A percentile compares a stretch with the other conserved stretches of the same genome.
Conservation (phyloP, 345 rosid species). For the Eucalyptus lansdowneana region DNA sequence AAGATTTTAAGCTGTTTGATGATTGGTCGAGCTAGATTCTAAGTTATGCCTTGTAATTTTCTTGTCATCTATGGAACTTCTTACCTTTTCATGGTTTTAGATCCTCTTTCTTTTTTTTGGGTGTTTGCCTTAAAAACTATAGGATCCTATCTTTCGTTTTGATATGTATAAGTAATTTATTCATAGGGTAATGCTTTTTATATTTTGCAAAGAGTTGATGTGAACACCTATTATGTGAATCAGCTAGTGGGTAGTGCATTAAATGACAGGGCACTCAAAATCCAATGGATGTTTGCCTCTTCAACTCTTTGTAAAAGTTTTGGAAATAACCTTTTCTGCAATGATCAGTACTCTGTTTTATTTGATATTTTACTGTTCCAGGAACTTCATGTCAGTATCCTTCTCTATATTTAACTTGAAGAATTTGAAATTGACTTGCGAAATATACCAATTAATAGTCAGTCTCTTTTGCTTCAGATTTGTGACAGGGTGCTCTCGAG, state of each 20-base stretch:
- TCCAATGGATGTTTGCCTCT: background rate
- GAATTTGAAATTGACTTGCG: background rate
- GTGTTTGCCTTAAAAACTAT: background rate
- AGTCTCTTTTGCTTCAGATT: conserved; percentile 35
- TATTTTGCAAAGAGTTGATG: background rate
- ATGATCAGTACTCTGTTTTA: background rate
- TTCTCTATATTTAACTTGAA: background rate
- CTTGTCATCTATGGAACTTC: background rate
- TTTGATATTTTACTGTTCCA: background rate
- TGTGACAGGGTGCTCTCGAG: conserved; percentile 97
- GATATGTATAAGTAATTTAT: background rate
- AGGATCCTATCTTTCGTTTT: background rate
- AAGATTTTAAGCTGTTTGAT: background rate
- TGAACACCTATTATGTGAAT: background rate
- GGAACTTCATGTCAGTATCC: background rate
- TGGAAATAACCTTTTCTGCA: background rate
- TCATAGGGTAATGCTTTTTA: background rate
- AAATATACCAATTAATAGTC: background rate
- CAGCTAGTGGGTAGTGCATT: background rate
- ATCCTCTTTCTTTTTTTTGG: background rate
- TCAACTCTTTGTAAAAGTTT: background rate
- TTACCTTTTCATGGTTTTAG: background rate
- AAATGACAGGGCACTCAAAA: background rate
- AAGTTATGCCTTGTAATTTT: background rate
- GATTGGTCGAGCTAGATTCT: background rate